Evolutionary conservation across 148 eudicot species (phyloP).

Genomic region (Silene uniflora): DNA sequence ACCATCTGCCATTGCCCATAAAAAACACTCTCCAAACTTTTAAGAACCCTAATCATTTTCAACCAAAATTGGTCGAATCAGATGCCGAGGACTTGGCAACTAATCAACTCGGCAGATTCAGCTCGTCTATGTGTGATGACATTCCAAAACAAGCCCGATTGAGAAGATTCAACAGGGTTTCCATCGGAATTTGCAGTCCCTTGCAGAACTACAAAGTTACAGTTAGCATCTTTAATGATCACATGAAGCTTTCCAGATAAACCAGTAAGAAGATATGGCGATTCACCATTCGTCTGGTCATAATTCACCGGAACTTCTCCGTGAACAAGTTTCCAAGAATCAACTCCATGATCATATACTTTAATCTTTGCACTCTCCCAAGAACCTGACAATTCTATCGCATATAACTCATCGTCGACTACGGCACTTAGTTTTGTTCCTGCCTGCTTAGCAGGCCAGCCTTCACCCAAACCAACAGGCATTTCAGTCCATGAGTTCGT

Average conservation of each 20-base stretch:
- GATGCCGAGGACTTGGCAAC: slow-evolving; percentile 68
- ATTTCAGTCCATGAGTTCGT: slow-evolving; percentile 81
- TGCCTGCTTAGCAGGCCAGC: slow-evolving; percentile 98
- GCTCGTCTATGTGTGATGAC: slow-evolving; percentile 52
- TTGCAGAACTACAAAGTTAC: slow-evolving; percentile 58
- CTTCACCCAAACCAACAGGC: slow-evolving; percentile 97
- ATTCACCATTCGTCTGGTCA: slow-evolving; percentile 43
- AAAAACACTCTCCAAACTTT: background rate
- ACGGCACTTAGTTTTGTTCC: slow-evolving; percentile 83
- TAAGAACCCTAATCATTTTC: slow-evolving; percentile 8
- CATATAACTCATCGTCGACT: slow-evolving; percentile 74
- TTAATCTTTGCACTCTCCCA: slow-evolving; percentile 70
- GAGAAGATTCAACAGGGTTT: slow-evolving; percentile 26
- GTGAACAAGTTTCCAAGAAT: slow-evolving; percentile 61
- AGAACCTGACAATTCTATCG: slow-evolving; percentile 77
- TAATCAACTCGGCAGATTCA: slow-evolving; percentile 66
- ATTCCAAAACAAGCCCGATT: slow-evolving; percentile 47
- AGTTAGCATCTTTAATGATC: slow-evolving; percentile 64
- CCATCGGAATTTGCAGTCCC: slow-evolving; percentile 36
- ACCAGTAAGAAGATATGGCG: slow-evolving; percentile 81
- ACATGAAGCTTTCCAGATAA: slow-evolving; percentile 79
- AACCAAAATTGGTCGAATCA: slow-evolving; percentile 24
- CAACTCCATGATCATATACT: slow-evolving; percentile 64
- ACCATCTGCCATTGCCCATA: background rate
- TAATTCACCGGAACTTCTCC: slow-evolving; percentile 32